Evolutionary conservation across 2,329 filamentous ascomycete genomes (phyloP).

Genomic region (Coniella lustricola): DNA sequence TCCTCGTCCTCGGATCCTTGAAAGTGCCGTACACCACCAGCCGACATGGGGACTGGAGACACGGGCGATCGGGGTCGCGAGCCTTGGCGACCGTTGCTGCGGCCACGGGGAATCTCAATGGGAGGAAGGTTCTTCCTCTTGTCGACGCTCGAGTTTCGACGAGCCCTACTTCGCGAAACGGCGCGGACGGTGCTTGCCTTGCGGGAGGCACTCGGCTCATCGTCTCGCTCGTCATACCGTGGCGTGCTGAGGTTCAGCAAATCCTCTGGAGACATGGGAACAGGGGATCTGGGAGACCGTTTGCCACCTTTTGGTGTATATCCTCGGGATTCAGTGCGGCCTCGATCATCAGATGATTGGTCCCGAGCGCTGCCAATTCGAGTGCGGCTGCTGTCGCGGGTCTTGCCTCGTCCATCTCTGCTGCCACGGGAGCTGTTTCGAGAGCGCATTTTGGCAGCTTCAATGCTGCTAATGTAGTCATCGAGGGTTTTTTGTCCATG

Average conservation of each 20-base stretch:
- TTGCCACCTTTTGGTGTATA: slow-evolving; percentile 65
- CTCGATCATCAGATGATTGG: slow-evolving; percentile 58
- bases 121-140: slow-evolving; percentile 34
- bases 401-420: slow-evolving; percentile 37
- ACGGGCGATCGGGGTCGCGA: slow-evolving; percentile 65
- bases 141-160: slow-evolving; percentile 42
- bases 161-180: slow-evolving; percentile 24
- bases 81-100: slow-evolving; percentile 53
- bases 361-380: slow-evolving; percentile 48
- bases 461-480: slow-evolving; percentile 80
- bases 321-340: slow-evolving; percentile 57
- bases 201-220: slow-evolving; percentile 38
- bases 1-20: slow-evolving; percentile 60
- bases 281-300: slow-evolving; percentile 81
- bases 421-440: slow-evolving; percentile 37
- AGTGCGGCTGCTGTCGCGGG: slow-evolving; percentile 41
- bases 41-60: slow-evolving; percentile 71
- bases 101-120: slow-evolving; percentile 48
- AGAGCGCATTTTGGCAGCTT: slow-evolving; percentile 60
- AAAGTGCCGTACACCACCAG: slow-evolving; percentile 41
- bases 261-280: slow-evolving; percentile 92
- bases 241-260: slow-evolving; percentile 55
- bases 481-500: slow-evolving; percentile 63
- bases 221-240: slow-evolving; percentile 22
- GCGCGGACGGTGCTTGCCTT: slow-evolving; percentile 32